Evolutionary conservation across 1,139 yeast genomes (phyloP).

Genomic region (Debaryomycetaceae sp.): DNA sequence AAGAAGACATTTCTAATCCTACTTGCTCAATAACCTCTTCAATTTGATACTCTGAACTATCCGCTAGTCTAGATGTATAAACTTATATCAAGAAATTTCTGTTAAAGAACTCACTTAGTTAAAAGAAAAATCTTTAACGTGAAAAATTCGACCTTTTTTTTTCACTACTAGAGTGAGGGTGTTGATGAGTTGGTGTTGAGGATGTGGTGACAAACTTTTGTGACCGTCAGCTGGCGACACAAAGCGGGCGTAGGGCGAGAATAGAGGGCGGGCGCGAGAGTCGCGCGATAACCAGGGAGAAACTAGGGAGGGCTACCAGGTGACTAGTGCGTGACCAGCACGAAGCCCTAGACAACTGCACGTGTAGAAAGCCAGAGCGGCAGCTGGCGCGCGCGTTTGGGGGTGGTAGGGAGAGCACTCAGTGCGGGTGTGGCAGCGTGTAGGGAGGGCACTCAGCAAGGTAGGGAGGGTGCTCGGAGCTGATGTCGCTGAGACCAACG

Average conservation of each 20-base stretch:
- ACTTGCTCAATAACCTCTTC: background rate
- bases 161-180: slow-evolving; percentile 2
- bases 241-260: background rate
- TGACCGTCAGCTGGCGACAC: background rate
- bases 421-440: no score
- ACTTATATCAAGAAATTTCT: background rate
- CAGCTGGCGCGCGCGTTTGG: no score
- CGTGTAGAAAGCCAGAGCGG: no score
- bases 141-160: slow-evolving; percentile 2
- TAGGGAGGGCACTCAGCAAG: no score
- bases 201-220: background rate
- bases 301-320: no score
- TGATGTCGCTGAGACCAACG: no score
- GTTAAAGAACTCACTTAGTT: background rate
- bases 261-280: background rate
- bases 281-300: no score
- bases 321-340: no score
- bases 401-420: no score
- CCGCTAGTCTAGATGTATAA: background rate
- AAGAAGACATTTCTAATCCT: slow-evolving; percentile 63
- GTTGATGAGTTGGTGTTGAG: slow-evolving; percentile 1
- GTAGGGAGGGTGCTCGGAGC: no score
- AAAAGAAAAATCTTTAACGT: background rate
- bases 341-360: no score
- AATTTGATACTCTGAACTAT: background rate